Percentiles rank a stretch among this genome's conserved stretches.
Evolutionary conservation across 2,329 filamentous ascomycete genomes (phyloP).

Genomic region (Delphinella strobiligena): DNA sequence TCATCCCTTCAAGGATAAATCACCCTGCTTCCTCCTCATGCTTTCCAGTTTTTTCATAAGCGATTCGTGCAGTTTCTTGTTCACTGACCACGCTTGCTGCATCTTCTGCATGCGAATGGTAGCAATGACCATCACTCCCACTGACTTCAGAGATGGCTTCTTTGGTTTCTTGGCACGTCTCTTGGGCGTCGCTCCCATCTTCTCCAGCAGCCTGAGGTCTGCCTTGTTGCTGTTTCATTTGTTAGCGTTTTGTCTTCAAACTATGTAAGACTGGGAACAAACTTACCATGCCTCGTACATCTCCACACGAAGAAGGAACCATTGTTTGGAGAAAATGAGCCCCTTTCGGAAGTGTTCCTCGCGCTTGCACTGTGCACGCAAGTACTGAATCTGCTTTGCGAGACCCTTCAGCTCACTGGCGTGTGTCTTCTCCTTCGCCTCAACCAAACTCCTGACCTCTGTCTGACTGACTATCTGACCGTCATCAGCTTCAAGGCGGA

Average conservation of each 20-base stretch:
- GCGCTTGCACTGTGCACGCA: slow-evolving; percentile 67
- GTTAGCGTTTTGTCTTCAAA: slow-evolving; percentile 3
- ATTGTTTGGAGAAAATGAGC: slow-evolving; percentile 76
- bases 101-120: slow-evolving; percentile 39
- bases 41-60: slow-evolving; percentile 34
- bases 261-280: neutral
- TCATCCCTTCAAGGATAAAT: too few species aligned
- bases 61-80: slow-evolving; percentile 35
- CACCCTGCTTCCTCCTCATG: slow-evolving; percentile 23
- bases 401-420: slow-evolving; percentile 69
- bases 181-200: slow-evolving; percentile 59
- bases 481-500: slow-evolving; percentile 11
- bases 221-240: slow-evolving; percentile 65
- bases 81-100: slow-evolving; percentile 37
- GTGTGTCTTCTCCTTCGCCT: slow-evolving; percentile 52
- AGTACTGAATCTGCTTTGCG: slow-evolving; percentile 80
- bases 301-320: slow-evolving; percentile 66
- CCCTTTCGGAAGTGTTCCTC: slow-evolving; percentile 71
- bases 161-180: slow-evolving; percentile 29
- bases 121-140: slow-evolving; percentile 38
- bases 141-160: slow-evolving; percentile 35
- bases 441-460: slow-evolving; percentile 17
- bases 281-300: slow-evolving; percentile 85
- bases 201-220: slow-evolving; percentile 72
- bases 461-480: slow-evolving; percentile 15